Evolutionary conservation across 768 basidiomycete species (phyloP).

Genomic region (Suillus subaureus): DNA sequence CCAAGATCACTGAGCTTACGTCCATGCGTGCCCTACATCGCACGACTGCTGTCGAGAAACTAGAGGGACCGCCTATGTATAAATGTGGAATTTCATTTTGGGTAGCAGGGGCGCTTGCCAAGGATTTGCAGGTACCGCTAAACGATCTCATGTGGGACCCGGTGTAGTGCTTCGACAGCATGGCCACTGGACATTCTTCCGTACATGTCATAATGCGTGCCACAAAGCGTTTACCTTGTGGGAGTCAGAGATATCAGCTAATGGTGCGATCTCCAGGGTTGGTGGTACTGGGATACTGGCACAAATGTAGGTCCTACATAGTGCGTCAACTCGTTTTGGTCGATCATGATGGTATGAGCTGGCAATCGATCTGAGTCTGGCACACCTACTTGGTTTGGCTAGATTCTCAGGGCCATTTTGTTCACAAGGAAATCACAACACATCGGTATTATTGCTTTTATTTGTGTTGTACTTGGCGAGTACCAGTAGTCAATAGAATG

Average conservation of each 20-base stretch:
- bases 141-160: slow-evolving; percentile 75
- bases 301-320: no score
- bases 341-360: background rate
- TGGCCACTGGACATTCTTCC: background rate
- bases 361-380: no score
- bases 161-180: slow-evolving; percentile 6
- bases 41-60: slow-evolving; percentile 57
- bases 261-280: background rate
- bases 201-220: background rate
- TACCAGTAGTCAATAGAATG: no score
- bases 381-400: no score
- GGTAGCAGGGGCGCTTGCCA: slow-evolving; percentile 54
- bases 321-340: background rate
- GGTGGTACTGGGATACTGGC: background rate
- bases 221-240: background rate
- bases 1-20: slow-evolving; percentile 67
- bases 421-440: no score
- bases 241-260: background rate
- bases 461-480: no score
- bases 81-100: slow-evolving; percentile 74
- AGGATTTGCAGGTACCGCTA: slow-evolving; percentile 59
- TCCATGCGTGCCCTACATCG: slow-evolving; percentile 68
- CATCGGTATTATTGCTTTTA: no score
- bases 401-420: background rate
- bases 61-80: slow-evolving; percentile 72